Conservation (phyloP, 2,329 filamentous ascomycete genomes). For the Cryphonectria nitschkei region DNA sequence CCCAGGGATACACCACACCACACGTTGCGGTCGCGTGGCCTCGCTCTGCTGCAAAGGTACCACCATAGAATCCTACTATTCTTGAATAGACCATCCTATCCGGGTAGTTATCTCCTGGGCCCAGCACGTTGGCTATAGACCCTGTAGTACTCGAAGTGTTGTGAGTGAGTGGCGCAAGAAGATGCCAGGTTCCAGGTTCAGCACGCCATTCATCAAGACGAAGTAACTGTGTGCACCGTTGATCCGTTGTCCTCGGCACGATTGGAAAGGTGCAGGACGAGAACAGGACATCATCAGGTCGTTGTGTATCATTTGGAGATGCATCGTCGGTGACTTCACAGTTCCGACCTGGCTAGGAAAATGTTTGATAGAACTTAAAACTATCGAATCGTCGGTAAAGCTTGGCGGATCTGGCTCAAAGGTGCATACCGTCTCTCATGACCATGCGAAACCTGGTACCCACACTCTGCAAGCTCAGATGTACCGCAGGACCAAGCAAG, state of each 20-base stretch:
- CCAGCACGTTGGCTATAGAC: background rate
- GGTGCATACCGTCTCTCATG: background rate
- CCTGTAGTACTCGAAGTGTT: background rate
- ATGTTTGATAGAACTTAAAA: background rate
- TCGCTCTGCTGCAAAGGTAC: background rate
- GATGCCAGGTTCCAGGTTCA: background rate
- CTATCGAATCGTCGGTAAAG: background rate
- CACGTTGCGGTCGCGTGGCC: background rate
- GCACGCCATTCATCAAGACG: conserved; percentile 1
- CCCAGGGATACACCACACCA: background rate
- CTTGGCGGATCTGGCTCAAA: background rate
- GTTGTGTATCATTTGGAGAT: background rate
- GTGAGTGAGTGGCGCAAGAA: background rate
- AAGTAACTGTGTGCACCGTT: background rate
- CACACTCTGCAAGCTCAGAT: background rate
- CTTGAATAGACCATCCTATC: background rate
- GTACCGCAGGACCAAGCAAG: too few relatives aligned
- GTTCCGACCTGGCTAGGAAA: background rate
- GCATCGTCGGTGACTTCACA: background rate
- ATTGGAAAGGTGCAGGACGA: background rate
- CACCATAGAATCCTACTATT: background rate
- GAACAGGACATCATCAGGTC: background rate
- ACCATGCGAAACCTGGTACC: background rate
- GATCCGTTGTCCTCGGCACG: background rate
- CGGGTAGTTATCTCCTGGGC: conserved; percentile 1